These are phyloP conservation scores for Aquilaria yunnanensis DNA, from an alignment of 345 rosid genomes.

Conservation along the genomic window DNA sequence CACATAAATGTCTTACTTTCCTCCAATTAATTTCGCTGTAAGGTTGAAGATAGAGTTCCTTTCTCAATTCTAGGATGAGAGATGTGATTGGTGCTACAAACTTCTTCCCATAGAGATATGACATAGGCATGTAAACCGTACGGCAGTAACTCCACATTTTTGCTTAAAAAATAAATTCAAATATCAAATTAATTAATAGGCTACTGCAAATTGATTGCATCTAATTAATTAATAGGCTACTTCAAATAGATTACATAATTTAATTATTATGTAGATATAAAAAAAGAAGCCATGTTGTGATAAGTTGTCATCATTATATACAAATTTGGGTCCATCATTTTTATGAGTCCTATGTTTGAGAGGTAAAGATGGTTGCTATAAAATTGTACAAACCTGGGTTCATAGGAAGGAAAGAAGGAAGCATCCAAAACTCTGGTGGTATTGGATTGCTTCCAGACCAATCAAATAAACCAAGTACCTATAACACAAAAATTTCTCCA, in stretches of 20 bases:
- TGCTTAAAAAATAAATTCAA: slow-evolving; percentile 10
- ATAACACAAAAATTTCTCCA: not conserved
- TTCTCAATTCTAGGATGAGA: slow-evolving; percentile 35
- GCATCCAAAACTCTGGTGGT: slow-evolving; percentile 69
- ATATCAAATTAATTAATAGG: too few relatives aligned
- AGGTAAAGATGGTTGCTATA: not conserved
- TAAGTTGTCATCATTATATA: too few relatives aligned
- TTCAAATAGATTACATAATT: too few relatives aligned
- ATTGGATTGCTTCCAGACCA: slow-evolving; percentile 63
- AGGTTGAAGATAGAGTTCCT: slow-evolving; percentile 41
- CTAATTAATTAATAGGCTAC: too few relatives aligned
- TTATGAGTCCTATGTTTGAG: not conserved
- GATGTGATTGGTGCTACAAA: slow-evolving; percentile 48
- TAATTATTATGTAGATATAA: too few relatives aligned
- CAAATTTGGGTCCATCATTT: too few relatives aligned
- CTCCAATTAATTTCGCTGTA: slow-evolving; percentile 45
- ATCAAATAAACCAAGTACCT: slow-evolving; percentile 37
- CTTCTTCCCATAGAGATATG: slow-evolving; percentile 48
- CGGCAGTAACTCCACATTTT: slow-evolving; percentile 59
- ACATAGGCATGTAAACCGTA: slow-evolving; percentile 58
- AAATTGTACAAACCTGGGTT: slow-evolving; percentile 35
- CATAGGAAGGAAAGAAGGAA: slow-evolving; percentile 44
- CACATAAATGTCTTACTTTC: slow-evolving; percentile 40
- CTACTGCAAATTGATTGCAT: too few relatives aligned
- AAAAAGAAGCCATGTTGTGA: not conserved